Conservation (phyloP, 305 asterid genomes). For the Vinca major region DNA sequence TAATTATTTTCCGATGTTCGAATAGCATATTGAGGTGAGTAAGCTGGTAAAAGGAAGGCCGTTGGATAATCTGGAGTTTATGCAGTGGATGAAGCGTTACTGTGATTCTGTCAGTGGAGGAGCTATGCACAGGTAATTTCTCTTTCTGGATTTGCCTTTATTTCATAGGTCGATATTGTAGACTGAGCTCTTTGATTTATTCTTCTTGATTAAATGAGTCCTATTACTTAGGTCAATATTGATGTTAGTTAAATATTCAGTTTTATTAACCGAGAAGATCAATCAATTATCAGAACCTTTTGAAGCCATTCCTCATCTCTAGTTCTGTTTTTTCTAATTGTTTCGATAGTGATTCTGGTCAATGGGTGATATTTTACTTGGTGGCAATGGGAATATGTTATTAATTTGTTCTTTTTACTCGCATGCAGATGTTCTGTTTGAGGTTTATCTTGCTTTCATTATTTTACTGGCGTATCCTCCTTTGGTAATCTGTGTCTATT, state of each 20-base stretch:
- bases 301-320: not conserved
- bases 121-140: constrained; percentile 31
- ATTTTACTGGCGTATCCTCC: not conserved
- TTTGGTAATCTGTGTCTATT: not conserved
- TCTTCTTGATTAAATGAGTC: not conserved
- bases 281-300: not conserved
- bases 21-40: constrained; percentile 78
- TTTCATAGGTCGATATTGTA: not conserved
- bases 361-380: not conserved
- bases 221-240: not conserved
- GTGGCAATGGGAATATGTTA: not conserved
- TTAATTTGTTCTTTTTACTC: not conserved
- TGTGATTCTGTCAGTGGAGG: constrained; percentile 62
- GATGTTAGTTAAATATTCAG: not conserved
- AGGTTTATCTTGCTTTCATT: not conserved
- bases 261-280: not conserved
- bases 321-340: not conserved
- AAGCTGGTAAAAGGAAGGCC: constrained; percentile 85
- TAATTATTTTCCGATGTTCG: constrained; percentile 1
- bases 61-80: constrained; percentile 79
- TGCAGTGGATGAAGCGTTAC: constrained; percentile 97
- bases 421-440: not conserved
- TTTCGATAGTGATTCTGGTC: not conserved
- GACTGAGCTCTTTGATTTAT: not conserved
- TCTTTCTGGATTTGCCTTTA: not conserved